Base-by-base conservation (phyloP, 1,139 yeast species). In the Kodamaea ohmeri region DNA sequence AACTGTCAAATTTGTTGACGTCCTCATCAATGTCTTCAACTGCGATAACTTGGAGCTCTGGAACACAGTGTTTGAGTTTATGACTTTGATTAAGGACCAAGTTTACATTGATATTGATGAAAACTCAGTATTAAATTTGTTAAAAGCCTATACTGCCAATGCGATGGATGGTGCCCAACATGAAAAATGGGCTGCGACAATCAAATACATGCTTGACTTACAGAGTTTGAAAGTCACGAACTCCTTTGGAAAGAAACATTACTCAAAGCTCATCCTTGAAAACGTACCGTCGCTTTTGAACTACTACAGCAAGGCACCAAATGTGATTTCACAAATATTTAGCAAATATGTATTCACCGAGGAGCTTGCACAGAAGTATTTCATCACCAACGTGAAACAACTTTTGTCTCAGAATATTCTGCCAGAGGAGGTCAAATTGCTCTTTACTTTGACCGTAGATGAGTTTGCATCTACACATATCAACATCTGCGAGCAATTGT, bases 401-500 rank as follows among this genome's bases (percentile, higher is more conserved):
- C 39, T 47, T 15, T 28, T 60, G 9, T 22, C 29, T 2, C 34
- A 58, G 25, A 39, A 48, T 8, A 45, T 42, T 4, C 33, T 53
- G 2, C 41, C 50, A 2, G 39, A 43, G 1, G 44, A 57, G 1
- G 40, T 67, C 1, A 43, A 37, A 20, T 47, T 46, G 25, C 51
- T 69, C 9, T 70, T 59, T 44, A 43, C 49, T 29, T 57, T 68
- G 9, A 41, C 56, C 4, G 48, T 56, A 28, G 43, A 62, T 15
- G 51, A 61, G 8, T 36, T 52, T 9, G 7, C 34, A 9, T 12
- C 18, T 12, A 58, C 49, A 25, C 60, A 68, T 33, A 54, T 64
- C 34, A 40, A 48, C n/a, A 39, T 58, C 7, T 68, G 72, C 46
- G 84, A 79, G 52, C 59, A 63, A 5, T 45, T 73, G 2, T 78